Evolutionary conservation across 306 rosid species (phyloP), one percentile per base, ranked within the genome.

Genomic region (Vicia villosa): DNA sequence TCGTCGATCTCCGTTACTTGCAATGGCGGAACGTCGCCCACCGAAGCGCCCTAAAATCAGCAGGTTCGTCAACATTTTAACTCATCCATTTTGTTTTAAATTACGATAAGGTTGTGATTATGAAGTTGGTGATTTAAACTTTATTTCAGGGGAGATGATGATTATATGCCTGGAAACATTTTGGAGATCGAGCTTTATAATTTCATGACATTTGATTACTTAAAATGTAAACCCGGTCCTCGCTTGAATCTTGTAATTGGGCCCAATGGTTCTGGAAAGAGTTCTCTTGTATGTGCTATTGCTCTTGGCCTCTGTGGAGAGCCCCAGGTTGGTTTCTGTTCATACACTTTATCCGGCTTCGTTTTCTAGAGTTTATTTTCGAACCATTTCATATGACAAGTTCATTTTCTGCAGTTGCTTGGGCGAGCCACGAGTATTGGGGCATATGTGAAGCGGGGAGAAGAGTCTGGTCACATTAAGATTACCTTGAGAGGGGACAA

Each of bases 281-380:
- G 98, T 80, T 94, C 98, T 76, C 86, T 94, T 70, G 98, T 94
- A 11, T 94, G 98, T 68, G 98, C 97, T 61, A 88, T 94, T 79
- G 96, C 98, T 47, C 88, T 93, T 82, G 98, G 98, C 73, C 95
- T 93, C 12, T 94, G 96, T 20, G 98, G 97, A 34, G 98, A 93
- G 87, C 97, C 97, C 68, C 96, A 88, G 98, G 97, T 93, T 74
- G 62, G 97, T 79, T 81, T 21, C 22, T 64, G 8, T 51, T 49
- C 24, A 5, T 20, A 74, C 63, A 15, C 42, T 20, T 10, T 28
- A 51, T 36, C 56, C 6, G 0, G 12, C 10, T 28, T 56, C 5
- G 2, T 26, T 55, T 20, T 56, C 46, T 47, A 24, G 41, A 15
- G 34, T 56, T 70, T 72, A 15, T 77, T 46, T 63, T 63, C 59